These are phyloP conservation scores for Hippophae rhamnoides DNA, from an alignment of 306 rosid species.

Conservation along the genomic window DNA sequence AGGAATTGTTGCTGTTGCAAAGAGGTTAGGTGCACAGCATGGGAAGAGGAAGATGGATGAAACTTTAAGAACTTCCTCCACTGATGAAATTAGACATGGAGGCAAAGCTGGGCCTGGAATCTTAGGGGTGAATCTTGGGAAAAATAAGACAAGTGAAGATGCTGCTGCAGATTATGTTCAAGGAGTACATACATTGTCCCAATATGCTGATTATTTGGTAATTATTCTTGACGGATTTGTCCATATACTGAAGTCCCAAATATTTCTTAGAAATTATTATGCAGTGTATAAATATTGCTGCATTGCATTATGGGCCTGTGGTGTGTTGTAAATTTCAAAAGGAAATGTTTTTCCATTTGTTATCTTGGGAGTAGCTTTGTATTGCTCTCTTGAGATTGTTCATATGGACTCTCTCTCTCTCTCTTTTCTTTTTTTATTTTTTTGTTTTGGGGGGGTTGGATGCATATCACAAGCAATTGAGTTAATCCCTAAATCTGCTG, in stretches of 20 bases:
- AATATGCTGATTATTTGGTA: slow-evolving; percentile 96
- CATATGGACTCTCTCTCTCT: too few relatives aligned
- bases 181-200: slow-evolving; percentile 95
- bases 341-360: too few relatives aligned
- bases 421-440: too few relatives aligned
- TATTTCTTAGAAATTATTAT: not conserved
- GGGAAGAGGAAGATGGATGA: slow-evolving; percentile 93
- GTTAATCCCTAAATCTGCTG: too few relatives aligned
- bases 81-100: slow-evolving; percentile 63
- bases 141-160: slow-evolving; percentile 94
- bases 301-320: not conserved
- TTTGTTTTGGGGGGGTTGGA: too few relatives aligned
- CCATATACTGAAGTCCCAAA: not conserved
- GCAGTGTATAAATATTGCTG: not conserved
- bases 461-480: too few relatives aligned
- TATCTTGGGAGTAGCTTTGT: too few relatives aligned
- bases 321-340: too few relatives aligned
- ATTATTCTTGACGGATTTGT: not conserved
- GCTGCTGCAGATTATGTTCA: slow-evolving; percentile 92
- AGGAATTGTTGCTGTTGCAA: slow-evolving; percentile 94
- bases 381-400: too few relatives aligned
- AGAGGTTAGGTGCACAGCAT: slow-evolving; percentile 87
- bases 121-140: slow-evolving; percentile 96
- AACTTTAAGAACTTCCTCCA: slow-evolving; percentile 52
- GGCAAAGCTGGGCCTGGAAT: slow-evolving; percentile 99